A percentile compares a stretch with the other conserved stretches of the same genome.
Conservation (phyloP, 2,329 filamentous ascomycete genomes). For the Colletotrichum musae region DNA sequence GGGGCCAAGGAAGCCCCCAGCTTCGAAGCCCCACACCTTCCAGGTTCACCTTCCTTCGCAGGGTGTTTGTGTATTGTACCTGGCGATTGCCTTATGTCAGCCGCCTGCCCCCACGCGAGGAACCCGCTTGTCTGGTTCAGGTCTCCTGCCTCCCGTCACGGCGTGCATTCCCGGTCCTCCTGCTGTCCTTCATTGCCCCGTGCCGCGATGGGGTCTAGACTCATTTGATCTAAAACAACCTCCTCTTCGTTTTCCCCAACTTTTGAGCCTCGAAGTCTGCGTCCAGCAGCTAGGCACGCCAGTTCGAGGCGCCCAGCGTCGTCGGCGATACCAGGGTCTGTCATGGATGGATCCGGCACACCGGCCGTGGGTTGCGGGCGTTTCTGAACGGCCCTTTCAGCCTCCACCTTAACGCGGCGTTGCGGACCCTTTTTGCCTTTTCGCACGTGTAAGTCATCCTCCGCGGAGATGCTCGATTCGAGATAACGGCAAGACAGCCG, state of each 20-base stretch:
- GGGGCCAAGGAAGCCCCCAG: slow-evolving; percentile 31
- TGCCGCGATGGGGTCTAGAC: slow-evolving; percentile 27
- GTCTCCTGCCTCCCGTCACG: slow-evolving; percentile 27
- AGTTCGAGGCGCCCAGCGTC: not conserved
- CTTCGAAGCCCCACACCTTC: not conserved
- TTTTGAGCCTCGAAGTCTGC: not conserved
- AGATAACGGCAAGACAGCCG: slow-evolving; percentile 39
- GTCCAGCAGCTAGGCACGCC: slow-evolving; percentile 1
- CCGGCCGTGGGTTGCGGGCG: slow-evolving; percentile 28
- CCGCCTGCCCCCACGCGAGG: slow-evolving; percentile 22
- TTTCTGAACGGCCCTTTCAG: slow-evolving; percentile 32
- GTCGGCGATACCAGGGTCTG: not conserved
- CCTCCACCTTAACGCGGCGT: slow-evolving; percentile 36
- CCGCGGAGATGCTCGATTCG: slow-evolving; percentile 38
- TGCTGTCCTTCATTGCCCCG: slow-evolving; percentile 22
- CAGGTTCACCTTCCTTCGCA: not conserved
- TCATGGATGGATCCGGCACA: slow-evolving; percentile 18
- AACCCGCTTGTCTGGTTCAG: slow-evolving; percentile 34
- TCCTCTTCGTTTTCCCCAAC: not conserved
- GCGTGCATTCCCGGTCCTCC: slow-evolving; percentile 29
- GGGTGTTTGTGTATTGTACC: not conserved
- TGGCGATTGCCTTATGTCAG: slow-evolving; percentile 30
- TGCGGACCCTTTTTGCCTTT: slow-evolving; percentile 33
- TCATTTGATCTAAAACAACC: slow-evolving; percentile 4
- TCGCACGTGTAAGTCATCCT: slow-evolving; percentile 31